Percentiles rank a stretch among this genome's conserved stretches.
Evolutionary conservation across 176 grass and related monocot genomes (phyloP).

Genomic region (Triticum timopheevii): DNA sequence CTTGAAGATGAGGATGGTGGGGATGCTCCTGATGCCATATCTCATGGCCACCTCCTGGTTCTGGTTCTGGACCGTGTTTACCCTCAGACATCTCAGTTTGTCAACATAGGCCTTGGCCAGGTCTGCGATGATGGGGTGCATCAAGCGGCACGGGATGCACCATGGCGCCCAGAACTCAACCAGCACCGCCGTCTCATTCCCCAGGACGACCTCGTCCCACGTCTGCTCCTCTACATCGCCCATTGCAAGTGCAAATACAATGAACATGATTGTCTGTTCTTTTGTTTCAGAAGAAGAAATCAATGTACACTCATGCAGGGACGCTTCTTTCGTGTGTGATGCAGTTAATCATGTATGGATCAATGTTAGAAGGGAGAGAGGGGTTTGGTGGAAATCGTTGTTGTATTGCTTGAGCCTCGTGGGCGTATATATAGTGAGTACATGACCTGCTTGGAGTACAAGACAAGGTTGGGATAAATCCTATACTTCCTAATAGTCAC

Average conservation of each 20-base stretch:
- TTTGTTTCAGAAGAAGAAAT: not conserved
- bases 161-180: slow-evolving; percentile 67
- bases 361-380: no score
- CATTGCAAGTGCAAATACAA: slow-evolving; percentile 16
- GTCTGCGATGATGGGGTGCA: no score
- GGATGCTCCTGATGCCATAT: slow-evolving; percentile 46
- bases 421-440: no score
- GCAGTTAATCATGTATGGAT: no score
- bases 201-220: no score
- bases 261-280: not conserved
- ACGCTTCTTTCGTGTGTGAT: not conserved
- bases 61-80: slow-evolving; percentile 40
- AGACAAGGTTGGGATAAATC: no score
- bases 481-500: no score
- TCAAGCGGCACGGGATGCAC: slow-evolving; percentile 44
- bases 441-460: no score
- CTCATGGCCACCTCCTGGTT: slow-evolving; percentile 36
- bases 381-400: no score
- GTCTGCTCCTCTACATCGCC: slow-evolving; percentile 32
- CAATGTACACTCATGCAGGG: not conserved
- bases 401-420: no score
- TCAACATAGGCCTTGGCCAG: slow-evolving; percentile 27
- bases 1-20: slow-evolving; percentile 55
- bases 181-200: slow-evolving; percentile 16
- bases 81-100: slow-evolving; percentile 42